Evolutionary conservation across 768 basidiomycete genomes (phyloP).

Genomic region (Tricholoma terreum): DNA sequence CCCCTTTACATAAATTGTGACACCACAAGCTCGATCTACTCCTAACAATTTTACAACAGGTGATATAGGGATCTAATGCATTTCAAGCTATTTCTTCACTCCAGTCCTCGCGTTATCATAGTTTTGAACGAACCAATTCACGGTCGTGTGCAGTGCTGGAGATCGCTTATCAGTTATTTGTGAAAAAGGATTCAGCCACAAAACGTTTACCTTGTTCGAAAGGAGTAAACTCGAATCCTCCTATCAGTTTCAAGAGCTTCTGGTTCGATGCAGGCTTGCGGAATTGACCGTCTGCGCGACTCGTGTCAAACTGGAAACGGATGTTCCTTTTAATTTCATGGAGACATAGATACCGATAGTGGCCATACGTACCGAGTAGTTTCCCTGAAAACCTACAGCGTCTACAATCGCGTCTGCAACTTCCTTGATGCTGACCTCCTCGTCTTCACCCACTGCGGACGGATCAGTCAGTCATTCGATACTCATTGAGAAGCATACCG

Average conservation of each 20-base stretch:
- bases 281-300: constrained; percentile 89
- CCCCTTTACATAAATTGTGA: too few relatives aligned
- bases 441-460: constrained; percentile 79
- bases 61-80: too few relatives aligned
- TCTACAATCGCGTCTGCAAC: constrained; percentile 91
- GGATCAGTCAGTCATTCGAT: neutral
- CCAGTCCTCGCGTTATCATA: constrained; percentile 69
- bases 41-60: neutral
- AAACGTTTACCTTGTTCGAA: constrained; percentile 69
- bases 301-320: constrained; percentile 70
- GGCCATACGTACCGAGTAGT: constrained; percentile 55
- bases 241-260: constrained; percentile 74
- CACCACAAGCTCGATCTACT: neutral
- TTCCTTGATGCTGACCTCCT: constrained; percentile 90
- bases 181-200: neutral
- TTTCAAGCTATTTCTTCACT: constrained; percentile 15
- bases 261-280: constrained; percentile 95
- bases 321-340: neutral
- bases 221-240: constrained; percentile 87
- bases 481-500: constrained; percentile 39
- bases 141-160: constrained; percentile 70
- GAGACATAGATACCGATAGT: neutral
- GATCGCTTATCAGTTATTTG: constrained; percentile 1
- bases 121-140: constrained; percentile 87
- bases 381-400: constrained; percentile 73